Evolutionary conservation across 257 asterid genomes (phyloP).

Genomic region (Rubia yunnanensis): DNA sequence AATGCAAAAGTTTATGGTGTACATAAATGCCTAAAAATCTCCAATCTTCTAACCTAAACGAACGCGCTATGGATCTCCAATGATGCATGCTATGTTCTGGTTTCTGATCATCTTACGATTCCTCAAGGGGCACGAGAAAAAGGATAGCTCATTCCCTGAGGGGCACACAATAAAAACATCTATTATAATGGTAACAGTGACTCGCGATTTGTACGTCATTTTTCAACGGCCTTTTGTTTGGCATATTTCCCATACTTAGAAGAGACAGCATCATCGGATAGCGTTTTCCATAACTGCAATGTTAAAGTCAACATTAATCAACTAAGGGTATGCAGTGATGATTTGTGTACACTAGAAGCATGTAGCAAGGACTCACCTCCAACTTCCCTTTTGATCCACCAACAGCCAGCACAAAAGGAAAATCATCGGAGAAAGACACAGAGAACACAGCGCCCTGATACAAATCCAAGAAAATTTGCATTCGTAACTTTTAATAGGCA

Average conservation of each 20-base stretch:
- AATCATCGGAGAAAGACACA: conserved; percentile 66
- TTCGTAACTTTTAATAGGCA: neutral
- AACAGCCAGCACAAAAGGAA: conserved; percentile 58
- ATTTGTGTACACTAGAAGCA: neutral
- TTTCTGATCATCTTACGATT: neutral
- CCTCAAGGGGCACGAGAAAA: neutral
- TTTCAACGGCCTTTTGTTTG: conserved; percentile 9
- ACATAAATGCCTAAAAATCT: neutral
- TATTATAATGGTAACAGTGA: neutral
- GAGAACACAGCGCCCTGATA: conserved; percentile 84
- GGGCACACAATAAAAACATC: neutral
- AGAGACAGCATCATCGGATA: conserved; percentile 42
- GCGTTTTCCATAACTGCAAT: conserved; percentile 59
- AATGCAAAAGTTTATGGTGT: neutral
- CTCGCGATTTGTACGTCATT: conserved; percentile 1
- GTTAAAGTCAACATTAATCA: neutral
- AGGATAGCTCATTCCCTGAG: neutral
- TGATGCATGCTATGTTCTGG: neutral
- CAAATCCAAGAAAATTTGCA: conserved; percentile 3
- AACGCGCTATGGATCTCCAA: neutral
- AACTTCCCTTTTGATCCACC: conserved; percentile 87
- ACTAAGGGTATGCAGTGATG: neutral
- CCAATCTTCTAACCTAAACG: neutral
- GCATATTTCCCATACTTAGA: conserved; percentile 31
- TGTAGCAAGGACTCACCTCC: conserved; percentile 45